A percentile compares a stretch with the other conserved stretches of the same genome.
phyloP scores from a whole-genome alignment of 2,329 filamentous ascomycete species.

The Ramichloridium luteum region DNA sequence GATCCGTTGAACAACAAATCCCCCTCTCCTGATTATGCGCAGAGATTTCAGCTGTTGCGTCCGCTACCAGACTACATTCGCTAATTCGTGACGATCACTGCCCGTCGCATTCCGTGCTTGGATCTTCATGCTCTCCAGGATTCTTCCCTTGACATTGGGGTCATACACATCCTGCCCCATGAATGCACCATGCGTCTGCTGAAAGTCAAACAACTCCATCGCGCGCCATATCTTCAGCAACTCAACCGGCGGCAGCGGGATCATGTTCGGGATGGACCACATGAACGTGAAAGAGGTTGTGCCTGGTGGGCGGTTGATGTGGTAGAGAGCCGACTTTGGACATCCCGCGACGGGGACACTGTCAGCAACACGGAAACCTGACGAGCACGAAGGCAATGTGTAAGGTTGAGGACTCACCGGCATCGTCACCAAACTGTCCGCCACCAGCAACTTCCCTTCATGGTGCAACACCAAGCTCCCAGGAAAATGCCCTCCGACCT shows the following conservation, averaged over 20 bases:
- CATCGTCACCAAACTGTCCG: slow-evolving; percentile 64
- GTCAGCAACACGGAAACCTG: too few relatives aligned
- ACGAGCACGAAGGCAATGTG: slow-evolving; percentile 4
- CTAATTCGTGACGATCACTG: too few relatives aligned
- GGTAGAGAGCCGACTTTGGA: slow-evolving; percentile 25
- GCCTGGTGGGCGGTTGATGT: slow-evolving; percentile 29
- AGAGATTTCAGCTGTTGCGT: too few relatives aligned
- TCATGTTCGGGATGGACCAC: slow-evolving; percentile 65
- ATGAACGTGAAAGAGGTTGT: slow-evolving; percentile 54
- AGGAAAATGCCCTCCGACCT: slow-evolving; percentile 68
- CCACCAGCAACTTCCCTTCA: slow-evolving; percentile 52
- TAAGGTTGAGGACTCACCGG: slow-evolving; percentile 39
- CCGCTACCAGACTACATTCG: too few relatives aligned
- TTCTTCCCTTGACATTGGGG: slow-evolving; percentile 46
- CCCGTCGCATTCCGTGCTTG: slow-evolving; percentile 44
- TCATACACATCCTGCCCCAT: slow-evolving; percentile 48
- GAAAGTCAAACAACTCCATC: slow-evolving; percentile 49
- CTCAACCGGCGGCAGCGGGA: slow-evolving; percentile 53
- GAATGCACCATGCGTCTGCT: slow-evolving; percentile 57
- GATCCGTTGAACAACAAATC: too few relatives aligned
- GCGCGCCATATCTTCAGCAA: slow-evolving; percentile 59
- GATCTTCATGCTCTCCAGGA: slow-evolving; percentile 67
- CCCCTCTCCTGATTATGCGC: too few relatives aligned
- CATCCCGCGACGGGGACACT: too few relatives aligned
- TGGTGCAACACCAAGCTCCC: slow-evolving; percentile 59